Evolutionary conservation across 2,329 filamentous ascomycete genomes (phyloP).

Genomic region (Mycosphaerella sp.): DNA sequence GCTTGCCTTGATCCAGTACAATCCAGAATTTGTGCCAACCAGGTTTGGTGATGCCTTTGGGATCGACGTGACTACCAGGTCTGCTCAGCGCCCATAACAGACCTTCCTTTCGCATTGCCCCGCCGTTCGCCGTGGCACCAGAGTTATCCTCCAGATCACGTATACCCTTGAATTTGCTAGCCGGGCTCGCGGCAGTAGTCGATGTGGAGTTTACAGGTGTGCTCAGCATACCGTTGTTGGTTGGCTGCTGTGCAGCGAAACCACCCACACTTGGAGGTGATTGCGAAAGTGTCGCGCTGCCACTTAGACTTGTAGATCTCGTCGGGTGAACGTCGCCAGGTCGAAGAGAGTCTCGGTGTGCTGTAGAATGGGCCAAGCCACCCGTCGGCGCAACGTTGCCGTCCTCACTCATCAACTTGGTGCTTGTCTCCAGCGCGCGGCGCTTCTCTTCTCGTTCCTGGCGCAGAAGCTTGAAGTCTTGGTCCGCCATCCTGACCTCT

Average conservation of each 20-base stretch:
- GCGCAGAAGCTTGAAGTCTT: slow-evolving; percentile 91
- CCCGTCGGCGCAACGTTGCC: slow-evolving; percentile 26
- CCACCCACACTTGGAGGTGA: slow-evolving; percentile 27
- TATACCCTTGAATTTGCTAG: slow-evolving; percentile 76
- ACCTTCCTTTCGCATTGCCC: slow-evolving; percentile 81
- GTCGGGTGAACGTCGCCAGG: slow-evolving; percentile 21
- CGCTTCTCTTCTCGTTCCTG: slow-evolving; percentile 96
- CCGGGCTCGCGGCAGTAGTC: slow-evolving; percentile 27
- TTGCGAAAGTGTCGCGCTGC: slow-evolving; percentile 21
- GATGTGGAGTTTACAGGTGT: slow-evolving; percentile 18
- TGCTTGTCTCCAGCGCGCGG: slow-evolving; percentile 81
- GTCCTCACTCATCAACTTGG: slow-evolving; percentile 43
- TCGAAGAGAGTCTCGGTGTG: slow-evolving; percentile 25
- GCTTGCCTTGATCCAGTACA: slow-evolving; percentile 89
- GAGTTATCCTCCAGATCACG: slow-evolving; percentile 76
- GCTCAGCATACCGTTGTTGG: slow-evolving; percentile 22
- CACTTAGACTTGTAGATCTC: slow-evolving; percentile 24
- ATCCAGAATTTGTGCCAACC: slow-evolving; percentile 99
- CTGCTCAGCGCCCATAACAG: slow-evolving; percentile 90
- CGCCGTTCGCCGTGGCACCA: slow-evolving; percentile 48
- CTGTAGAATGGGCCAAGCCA: slow-evolving; percentile 26
- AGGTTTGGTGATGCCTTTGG: slow-evolving; percentile 90
- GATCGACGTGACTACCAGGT: slow-evolving; percentile 90
- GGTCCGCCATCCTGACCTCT: slow-evolving; percentile 89
- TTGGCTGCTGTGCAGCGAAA: slow-evolving; percentile 20